Base-by-base conservation (phyloP, 495 filamentous ascomycete species). In the Podospora pseudocomata region DNA sequence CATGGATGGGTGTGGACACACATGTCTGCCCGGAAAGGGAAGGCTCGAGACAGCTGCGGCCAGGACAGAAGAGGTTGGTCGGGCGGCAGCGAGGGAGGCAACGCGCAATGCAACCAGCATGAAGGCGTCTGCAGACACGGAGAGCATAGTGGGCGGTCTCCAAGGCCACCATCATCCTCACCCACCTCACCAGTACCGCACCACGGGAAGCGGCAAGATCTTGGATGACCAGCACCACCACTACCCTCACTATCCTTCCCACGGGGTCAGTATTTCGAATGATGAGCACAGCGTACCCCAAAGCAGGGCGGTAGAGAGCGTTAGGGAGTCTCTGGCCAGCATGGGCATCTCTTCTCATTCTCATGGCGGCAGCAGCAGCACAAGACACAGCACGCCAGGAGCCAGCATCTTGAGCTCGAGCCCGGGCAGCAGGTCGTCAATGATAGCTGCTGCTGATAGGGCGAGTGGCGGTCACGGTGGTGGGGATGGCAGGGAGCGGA, bases 1-100 rank as follows among this genome's bases (percentile, higher is more conserved):
- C 18, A 85, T 90, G 26, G 84, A 89, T 56, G 90, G 90, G 7
- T 93, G 91, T 73, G 82, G 88, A 30, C 90, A 92, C 70, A 88
- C 89, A 64, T 93, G 91, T 69, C 82, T 90, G 5, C 88, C 90
- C 2, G 82, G 82, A 4, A 84, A 86, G 75, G 82, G 88, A 4
- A 82, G 86, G 3, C 82, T 86, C 6, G 80, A 84, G 65, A 76
- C 66, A n/a, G 75, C 59, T 4, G 72, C 75, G 5, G 74, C 73
- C 0, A 73, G 80, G n/a, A 75, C 71, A 0, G 81, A 82, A 23
- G 81, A 84, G 62, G 70, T 84, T 5, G 79, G 77, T 4, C 76
- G 76, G 0, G 77, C 72, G 1, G 77, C 73, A 1, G 79, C 82
- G 18, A 78, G 76, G 54, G 81, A 83, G 67, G 80, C 78, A 15